Evolutionary conservation across 1,139 yeast species (phyloP), one percentile per base, ranked within the genome.

Genomic region (Hyphopichia burtonii): DNA sequence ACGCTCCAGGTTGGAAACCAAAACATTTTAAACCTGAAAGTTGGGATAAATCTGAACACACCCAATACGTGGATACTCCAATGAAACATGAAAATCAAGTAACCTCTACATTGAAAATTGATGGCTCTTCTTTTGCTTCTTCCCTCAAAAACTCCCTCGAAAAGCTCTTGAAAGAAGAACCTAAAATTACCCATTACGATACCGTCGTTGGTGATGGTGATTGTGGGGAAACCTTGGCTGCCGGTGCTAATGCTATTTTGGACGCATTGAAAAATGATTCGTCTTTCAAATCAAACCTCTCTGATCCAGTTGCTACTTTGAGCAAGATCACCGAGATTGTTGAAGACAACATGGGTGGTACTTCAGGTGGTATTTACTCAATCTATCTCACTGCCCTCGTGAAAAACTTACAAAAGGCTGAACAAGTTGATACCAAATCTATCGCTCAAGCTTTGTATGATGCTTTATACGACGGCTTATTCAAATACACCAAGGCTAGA

Each of bases 261-360:
- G 46, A 51, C 20, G 64, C 62, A 7, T 53, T 75, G 31, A 66
- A 73, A 20, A 56, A 65, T 11, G 68, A 80, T 28, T 27, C 45
- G n/a, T 46, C 50, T 3, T 62, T 61, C 42, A 32, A 46, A n/a
- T 45, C 50, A 3, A 61, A 61, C 42, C 50, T 69, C 37, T 39
- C 56, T 28, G 78, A 73, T 45, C 77, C 77, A 1, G 74, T 71
- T 12, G 65, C 68, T 17, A 76, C 86, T 0, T 61, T 88, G 39
- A 56, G 68, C 4, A 54, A 49, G 18, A 69, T 73, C 41, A 88
- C 96, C 4, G 90, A 85, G 44, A 63, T 86, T 23, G 89, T 90
- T 17, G 97, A 91, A 58, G 84, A 83, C 42, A 83, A 82, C 28
- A 91, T 91, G 98, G 98, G 97, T 41, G 98, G 98, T 39, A 91